Base-by-base conservation (phyloP, 2,329 filamentous ascomycete genomes). In the Neoascochyta sp. region DNA sequence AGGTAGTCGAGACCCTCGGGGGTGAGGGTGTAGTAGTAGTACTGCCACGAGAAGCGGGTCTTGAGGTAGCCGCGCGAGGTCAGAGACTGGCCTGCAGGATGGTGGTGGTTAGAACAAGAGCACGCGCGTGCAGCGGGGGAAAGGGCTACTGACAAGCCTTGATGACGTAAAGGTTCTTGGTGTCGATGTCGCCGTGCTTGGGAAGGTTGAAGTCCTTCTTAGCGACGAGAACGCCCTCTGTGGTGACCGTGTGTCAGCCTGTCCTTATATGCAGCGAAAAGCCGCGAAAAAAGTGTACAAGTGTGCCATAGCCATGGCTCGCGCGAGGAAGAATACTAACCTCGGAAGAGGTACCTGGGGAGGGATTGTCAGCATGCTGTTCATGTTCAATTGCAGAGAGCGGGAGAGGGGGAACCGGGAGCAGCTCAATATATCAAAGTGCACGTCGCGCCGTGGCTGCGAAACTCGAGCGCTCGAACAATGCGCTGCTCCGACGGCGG, bases 1-100 rank as follows among this genome's bases (percentile, higher is more conserved):
- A 98, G 89, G 81, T 98, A 98, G 78, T 96, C 90, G 70, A 98
- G 90, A 75, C 92, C 92, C 80, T 96, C 89, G 66, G 89, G 86
- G 70, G 90, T 95, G 73, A 98, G 83, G 73, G 92, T 95, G 83
- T 98, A 98, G 86, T 98, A 98, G 84, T 96, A 66, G 50, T 57
- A 65, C 43, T 66, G 63, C 63, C 63, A 66, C 36, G 88, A 95
- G 85, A 98, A 98, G 74, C 93, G 92, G 62, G 92, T 98, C 86
- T 98, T 98, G 75, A 98, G 81, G 74, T 86, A 96, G 69, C 90
- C 90, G 70, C 92, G 90, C 60, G 89, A 95, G 76, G 82, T 94
- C 67, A 98, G 82, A 51, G 92, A 98, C 79, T 98, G 92, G 75
- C 54, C 56, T 60, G 36, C 8, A 12, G n/a, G 12, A 22, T 9